Evolutionary conservation across 768 basidiomycete genomes (phyloP), one percentile per base, ranked within the genome.

Genomic region (Serendipita sp.): DNA sequence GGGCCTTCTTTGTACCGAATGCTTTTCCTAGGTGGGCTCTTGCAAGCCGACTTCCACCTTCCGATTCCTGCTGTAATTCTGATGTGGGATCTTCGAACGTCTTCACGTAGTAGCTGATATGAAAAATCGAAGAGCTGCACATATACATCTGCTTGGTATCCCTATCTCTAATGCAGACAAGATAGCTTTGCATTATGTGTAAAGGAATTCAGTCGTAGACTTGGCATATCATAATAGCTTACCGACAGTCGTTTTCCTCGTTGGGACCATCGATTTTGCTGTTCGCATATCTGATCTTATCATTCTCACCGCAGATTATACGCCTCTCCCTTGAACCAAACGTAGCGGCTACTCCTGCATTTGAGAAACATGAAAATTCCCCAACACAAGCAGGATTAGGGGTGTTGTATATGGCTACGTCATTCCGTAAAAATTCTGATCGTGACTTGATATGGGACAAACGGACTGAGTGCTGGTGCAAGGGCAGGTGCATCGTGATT

Each of bases 1-100:
- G 87, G 48, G 92, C 90, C 71, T 96, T 98, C 75, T 92, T 90
- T 26, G 93, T 95, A 22, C 95, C 95, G 66, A 99, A 99, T 1
- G 88, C 82, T 71, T 92, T 86, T 33, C 95, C 93, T 1, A 99
- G 81, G n/a, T 81, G 77, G 62, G 81, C 88, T 43, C 85, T 79
- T 16, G 85, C 85, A 60, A 84, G 17, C 11, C 78, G 42, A 79
- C 74, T 63, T 80, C 82, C 64, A 83, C 79, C 51, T 76, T 38
- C 38, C 5, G 38, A 7, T 67, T 56, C 81, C 74, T 7, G 76
- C 78, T 4, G 11, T n/a, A n/a, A 9, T 5, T 79, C 78, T 13
- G 76, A 73, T 3, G 79, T 73, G 14, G 81, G 75, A 34, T 79
- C 78, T 72, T 93, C 92, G 50, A 95, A 77, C 5, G 86, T 82